Percentiles rank a stretch among this genome's conserved stretches.
These are phyloP conservation scores for Colletotrichum navitas DNA, from an alignment of 2,329 filamentous ascomycete genomes.

Conservation along the genomic window DNA sequence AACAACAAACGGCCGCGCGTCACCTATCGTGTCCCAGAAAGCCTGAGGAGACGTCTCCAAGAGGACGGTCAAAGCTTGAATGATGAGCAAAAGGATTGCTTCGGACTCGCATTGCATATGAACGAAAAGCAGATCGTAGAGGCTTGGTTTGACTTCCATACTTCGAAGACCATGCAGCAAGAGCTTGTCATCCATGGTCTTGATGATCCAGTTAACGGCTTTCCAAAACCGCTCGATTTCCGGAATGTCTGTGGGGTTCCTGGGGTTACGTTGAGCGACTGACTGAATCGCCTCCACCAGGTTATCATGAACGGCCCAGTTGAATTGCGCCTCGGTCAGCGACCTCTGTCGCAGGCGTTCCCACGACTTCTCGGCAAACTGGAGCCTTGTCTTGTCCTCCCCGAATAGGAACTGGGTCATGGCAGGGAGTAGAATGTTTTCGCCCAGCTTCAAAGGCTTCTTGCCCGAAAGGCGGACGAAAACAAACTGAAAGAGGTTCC, in stretches of 20 bases:
- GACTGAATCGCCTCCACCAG: conserved; percentile 75
- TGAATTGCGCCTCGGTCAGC: conserved; percentile 81
- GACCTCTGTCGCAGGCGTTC: conserved; percentile 70
- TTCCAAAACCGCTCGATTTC: conserved; percentile 82
- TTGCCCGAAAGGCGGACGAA: conserved; percentile 85
- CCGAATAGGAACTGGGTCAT: conserved; percentile 90
- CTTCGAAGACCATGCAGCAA: conserved; percentile 83
- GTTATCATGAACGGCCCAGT: conserved; percentile 85
- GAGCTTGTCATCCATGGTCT: conserved; percentile 77
- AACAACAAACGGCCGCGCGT: conserved; percentile 82
- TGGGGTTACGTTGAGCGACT: conserved; percentile 62
- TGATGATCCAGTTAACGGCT: conserved; percentile 80
- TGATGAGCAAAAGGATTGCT: conserved; percentile 74
- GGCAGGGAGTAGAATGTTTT: conserved; percentile 80
- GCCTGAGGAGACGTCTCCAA: conserved; percentile 81
- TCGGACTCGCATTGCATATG: conserved; percentile 67
- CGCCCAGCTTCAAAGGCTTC: conserved; percentile 80
- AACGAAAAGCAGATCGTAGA: conserved; percentile 71
- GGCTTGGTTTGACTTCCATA: conserved; percentile 82
- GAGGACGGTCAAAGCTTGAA: conserved; percentile 78
- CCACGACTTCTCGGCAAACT: conserved; percentile 79
- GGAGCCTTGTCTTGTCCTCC: conserved; percentile 70
- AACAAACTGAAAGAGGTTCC: conserved; percentile 79
- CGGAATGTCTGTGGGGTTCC: conserved; percentile 57
- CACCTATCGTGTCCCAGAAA: conserved; percentile 90